Evolutionary conservation across 2,329 filamentous ascomycete species (phyloP).

Genomic region (Pyricularia grisea): DNA sequence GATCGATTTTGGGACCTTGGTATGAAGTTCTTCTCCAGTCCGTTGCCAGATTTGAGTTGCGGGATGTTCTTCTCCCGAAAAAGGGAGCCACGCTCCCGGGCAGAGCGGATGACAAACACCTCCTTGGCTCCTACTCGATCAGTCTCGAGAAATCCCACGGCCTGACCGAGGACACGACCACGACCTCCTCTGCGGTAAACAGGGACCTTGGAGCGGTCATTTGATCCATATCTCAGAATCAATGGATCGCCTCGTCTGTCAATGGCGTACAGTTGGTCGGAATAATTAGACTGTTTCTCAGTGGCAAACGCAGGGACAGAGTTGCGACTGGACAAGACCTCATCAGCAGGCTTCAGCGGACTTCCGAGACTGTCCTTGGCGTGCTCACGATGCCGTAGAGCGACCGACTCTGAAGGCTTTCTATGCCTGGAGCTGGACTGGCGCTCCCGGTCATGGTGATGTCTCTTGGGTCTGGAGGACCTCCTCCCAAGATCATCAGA

Average conservation of each 20-base stretch:
- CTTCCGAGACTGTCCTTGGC: background rate
- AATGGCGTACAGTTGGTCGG: constrained; percentile 39
- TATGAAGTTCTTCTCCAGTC: constrained; percentile 18
- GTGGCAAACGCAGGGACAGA: background rate
- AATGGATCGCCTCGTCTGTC: constrained; percentile 72
- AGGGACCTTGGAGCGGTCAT: constrained; percentile 65
- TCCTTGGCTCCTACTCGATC: constrained; percentile 54
- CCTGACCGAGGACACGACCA: constrained; percentile 65
- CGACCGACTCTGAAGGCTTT: background rate
- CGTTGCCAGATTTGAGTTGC: constrained; percentile 26
- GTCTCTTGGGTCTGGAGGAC: background rate
- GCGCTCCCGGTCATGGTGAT: background rate
- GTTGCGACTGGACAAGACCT: background rate
- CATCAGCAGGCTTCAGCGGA: background rate
- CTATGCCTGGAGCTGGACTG: background rate
- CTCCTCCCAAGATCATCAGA: background rate
- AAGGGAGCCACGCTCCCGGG: constrained; percentile 29
- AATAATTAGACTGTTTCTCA: background rate
- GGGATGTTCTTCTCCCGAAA: constrained; percentile 28
- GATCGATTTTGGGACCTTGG: background rate
- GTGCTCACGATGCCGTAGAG: background rate
- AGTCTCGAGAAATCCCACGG: constrained; percentile 50
- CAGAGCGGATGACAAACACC: constrained; percentile 38
- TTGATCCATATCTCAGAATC: constrained; percentile 63
- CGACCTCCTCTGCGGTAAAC: constrained; percentile 58